A percentile compares a stretch with the other conserved stretches of the same genome.
phyloP scores from a whole-genome alignment of 257 asterid species.

The Perilla frutescens region DNA sequence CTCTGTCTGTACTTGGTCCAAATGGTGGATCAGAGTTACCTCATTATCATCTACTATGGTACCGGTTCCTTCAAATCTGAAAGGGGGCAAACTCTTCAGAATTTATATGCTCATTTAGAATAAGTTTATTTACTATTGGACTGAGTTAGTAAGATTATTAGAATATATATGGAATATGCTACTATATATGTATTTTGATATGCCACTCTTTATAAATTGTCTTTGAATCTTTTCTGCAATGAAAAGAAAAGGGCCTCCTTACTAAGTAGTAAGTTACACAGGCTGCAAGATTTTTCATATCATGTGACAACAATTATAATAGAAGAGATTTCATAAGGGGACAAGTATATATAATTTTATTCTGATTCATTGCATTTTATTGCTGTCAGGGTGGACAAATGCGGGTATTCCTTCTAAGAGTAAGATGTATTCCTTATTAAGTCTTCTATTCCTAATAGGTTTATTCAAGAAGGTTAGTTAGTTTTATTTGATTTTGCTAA shows the following conservation, averaged over 20 bases:
- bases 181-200: slow-evolving; percentile 19
- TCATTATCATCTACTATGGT: not conserved
- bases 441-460: slow-evolving; percentile 25
- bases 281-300: slow-evolving; percentile 4
- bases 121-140: too few species aligned
- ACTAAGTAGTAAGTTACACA: not conserved
- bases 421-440: slow-evolving; percentile 36
- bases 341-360: slow-evolving; percentile 30
- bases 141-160: too few species aligned
- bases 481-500: slow-evolving; percentile 20
- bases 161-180: too few species aligned
- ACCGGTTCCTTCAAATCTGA: too few species aligned
- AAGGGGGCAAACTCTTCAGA: not conserved
- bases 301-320: too few species aligned
- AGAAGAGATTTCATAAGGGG: slow-evolving; percentile 26
- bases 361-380: slow-evolving; percentile 93
- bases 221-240: too few species aligned
- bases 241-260: too few species aligned
- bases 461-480: slow-evolving; percentile 84
- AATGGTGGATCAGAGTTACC: not conserved
- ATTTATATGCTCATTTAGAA: not conserved
- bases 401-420: too few species aligned
- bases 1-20: not conserved
- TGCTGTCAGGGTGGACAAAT: slow-evolving; percentile 91
- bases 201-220: slow-evolving; percentile 17